phyloP scores from a whole-genome alignment of 495 filamentous ascomycete genomes.

The Penicillium coprophilum region DNA sequence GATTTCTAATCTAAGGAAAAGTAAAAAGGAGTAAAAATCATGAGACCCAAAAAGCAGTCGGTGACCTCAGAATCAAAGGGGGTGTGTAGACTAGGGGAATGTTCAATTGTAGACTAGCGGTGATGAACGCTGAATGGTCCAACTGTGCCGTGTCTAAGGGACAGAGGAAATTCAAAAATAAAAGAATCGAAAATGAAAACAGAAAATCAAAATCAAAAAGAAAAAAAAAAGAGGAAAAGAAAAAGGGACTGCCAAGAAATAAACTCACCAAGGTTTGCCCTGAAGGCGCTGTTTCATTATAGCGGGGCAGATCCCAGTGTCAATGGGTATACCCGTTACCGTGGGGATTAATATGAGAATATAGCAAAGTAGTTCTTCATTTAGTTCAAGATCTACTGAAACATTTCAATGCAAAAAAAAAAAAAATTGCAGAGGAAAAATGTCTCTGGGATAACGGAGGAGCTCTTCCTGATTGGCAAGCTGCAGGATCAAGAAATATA shows the following conservation, averaged over 20 bases:
- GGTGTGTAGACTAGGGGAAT: slow-evolving; percentile 22
- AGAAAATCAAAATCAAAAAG: slow-evolving; percentile 16
- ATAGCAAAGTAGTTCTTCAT: slow-evolving; percentile 8
- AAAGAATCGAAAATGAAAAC: slow-evolving; percentile 10
- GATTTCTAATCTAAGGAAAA: background rate
- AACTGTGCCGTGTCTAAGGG: slow-evolving; percentile 32
- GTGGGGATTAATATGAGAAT: slow-evolving; percentile 21
- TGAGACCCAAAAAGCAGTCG: slow-evolving; percentile 28
- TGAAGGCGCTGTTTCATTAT: slow-evolving; percentile 38
- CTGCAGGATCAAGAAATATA: slow-evolving; percentile 8
- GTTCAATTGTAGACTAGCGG: slow-evolving; percentile 20
- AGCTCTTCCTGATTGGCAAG: slow-evolving; percentile 20
- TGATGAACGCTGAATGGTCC: slow-evolving; percentile 17
- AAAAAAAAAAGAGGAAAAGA: slow-evolving; percentile 10
- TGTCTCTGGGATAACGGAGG: too few relatives aligned
- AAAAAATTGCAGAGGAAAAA: too few relatives aligned
- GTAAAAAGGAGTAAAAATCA: slow-evolving; percentile 14
- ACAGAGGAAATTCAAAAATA: slow-evolving; percentile 15
- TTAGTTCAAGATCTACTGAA: background rate
- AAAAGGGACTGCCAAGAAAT: slow-evolving; percentile 36
- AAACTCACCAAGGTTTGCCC: slow-evolving; percentile 42
- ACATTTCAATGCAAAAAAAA: slow-evolving; percentile 7
- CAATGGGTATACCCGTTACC: slow-evolving; percentile 43
- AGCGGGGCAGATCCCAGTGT: slow-evolving; percentile 44
- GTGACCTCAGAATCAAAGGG: slow-evolving; percentile 22